phyloP scores from a whole-genome alignment of 495 filamentous ascomycete genomes.

The Aspergillus biplanus region DNA sequence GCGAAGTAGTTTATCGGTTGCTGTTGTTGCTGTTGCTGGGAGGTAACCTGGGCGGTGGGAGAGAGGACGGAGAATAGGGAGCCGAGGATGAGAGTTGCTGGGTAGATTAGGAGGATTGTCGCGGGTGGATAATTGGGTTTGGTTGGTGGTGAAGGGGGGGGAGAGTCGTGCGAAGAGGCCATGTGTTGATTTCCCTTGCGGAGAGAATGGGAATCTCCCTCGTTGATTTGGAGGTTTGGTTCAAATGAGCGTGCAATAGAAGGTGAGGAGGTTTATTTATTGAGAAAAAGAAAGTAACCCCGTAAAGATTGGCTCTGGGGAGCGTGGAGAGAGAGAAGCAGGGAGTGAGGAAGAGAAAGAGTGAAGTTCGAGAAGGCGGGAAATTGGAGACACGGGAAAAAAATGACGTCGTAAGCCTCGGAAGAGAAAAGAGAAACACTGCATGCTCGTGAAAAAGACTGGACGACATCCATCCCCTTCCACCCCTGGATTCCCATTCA shows the following conservation, averaged over 20 bases:
- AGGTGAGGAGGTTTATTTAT: too few species aligned
- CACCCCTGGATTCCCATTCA: background rate
- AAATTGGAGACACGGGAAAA: background rate
- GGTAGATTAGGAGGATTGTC: slow-evolving; percentile 66
- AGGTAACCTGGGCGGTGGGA: slow-evolving; percentile 57
- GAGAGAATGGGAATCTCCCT: background rate
- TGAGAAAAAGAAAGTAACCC: background rate
- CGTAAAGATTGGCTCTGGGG: too few species aligned
- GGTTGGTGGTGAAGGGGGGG: slow-evolving; percentile 10
- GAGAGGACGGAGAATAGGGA: slow-evolving; percentile 78
- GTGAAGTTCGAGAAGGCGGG: background rate
- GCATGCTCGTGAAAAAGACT: background rate
- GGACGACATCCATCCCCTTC: background rate
- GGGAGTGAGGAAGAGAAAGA: background rate
- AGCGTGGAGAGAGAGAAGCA: background rate
- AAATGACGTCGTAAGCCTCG: slow-evolving; percentile 8
- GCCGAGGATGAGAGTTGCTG: slow-evolving; percentile 74
- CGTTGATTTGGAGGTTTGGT: background rate
- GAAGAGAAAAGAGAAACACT: background rate
- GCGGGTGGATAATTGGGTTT: slow-evolving; percentile 22
- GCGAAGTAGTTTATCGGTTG: slow-evolving; percentile 79
- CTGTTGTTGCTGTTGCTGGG: slow-evolving; percentile 29
- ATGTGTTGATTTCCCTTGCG: slow-evolving; percentile 10
- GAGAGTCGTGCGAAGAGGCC: slow-evolving; percentile 18
- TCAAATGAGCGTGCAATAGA: background rate